Base-by-base conservation (phyloP, 2,329 filamentous ascomycete species). In the Endothia cerciana region DNA sequence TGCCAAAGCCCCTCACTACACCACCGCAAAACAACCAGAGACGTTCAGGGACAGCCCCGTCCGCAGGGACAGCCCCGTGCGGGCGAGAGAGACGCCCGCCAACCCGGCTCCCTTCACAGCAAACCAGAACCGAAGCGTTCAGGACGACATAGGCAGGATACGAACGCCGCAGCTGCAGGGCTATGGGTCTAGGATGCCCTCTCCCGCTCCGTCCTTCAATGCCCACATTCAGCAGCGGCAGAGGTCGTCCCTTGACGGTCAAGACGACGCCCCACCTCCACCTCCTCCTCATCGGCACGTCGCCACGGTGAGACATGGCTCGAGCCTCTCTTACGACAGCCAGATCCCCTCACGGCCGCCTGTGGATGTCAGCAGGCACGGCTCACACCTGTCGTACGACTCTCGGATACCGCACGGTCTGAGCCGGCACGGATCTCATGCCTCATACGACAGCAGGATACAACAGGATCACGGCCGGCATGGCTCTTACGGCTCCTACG, bases 241-340 rank as follows among this genome's bases (percentile, higher is more conserved):
- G 63, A 63, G 64, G 64, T 67, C 70, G 10, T 67, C 69, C 4
- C 41, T 74, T 65, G 73, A 78, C 25, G 76, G 82, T 55, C 79
- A 80, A 45, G 84, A 85, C 49, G 87, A 87, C 25, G 90, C 91
- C 10, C 92, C 93, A 22, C 93, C 93, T 8, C 93, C 93, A 1
- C 89, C 93, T 2, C 93, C 94, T 0, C 90, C 90, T 10, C 93
- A 96, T 69, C 89, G 93, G 8, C 92, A 93, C 77, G 84, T 81
- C 25, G 72, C 51, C 25, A 59, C 62, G 40, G 36, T 64, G 8
- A 60, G 67, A 10, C 69, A 70, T 47, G 65, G 56, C 22, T 63
- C 69, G 19, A 70, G 65, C 59, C 66, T 62, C 7, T 69, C 77
- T 3, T 65, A 69, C 47, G 63, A 69, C 61, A 64, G 64, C 25